A percentile compares a stretch with the other conserved stretches of the same genome.
These are phyloP conservation scores for Paraurostyla sp. DNA, from an alignment of 73 alveolate genomes.

Conservation along the genomic window DNA sequence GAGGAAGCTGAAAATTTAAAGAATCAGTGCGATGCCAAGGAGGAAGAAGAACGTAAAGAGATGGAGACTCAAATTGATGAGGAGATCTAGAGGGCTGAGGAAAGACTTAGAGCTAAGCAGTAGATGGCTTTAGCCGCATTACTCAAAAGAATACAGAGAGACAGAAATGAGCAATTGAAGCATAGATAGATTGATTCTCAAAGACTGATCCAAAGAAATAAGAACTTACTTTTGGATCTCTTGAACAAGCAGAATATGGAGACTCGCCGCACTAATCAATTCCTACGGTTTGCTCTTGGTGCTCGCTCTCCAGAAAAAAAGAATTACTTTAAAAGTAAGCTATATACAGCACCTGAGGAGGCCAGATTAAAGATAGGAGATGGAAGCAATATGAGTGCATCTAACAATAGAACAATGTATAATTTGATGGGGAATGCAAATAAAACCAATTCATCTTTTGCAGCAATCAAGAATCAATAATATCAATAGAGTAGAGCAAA, in stretches of 20 bases:
- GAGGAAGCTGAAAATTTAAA: slow-evolving; percentile 76
- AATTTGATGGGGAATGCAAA: not conserved
- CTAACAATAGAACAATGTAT: slow-evolving; percentile 24
- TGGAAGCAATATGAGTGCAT: too few species aligned
- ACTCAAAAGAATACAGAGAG: slow-evolving; percentile 83
- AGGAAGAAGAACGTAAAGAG: not conserved
- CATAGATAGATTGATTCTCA: slow-evolving; percentile 86
- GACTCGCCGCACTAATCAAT: slow-evolving; percentile 65
- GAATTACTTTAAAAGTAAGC: slow-evolving; percentile 42
- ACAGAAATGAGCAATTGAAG: slow-evolving; percentile 79
- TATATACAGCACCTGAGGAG: slow-evolving; percentile 55
- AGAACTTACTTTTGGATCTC: slow-evolving; percentile 81
- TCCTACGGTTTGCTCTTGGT: slow-evolving; percentile 69
- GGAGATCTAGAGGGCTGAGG: slow-evolving; percentile 40
- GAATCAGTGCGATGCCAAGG: slow-evolving; percentile 16
- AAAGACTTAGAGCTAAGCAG: slow-evolving; percentile 72
- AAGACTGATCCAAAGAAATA: slow-evolving; percentile 85
- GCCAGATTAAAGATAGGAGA: slow-evolving; percentile 42
- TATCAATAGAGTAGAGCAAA: slow-evolving; percentile 11
- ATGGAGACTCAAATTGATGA: slow-evolving; percentile 51
- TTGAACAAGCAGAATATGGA: slow-evolving; percentile 84
- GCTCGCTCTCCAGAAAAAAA: slow-evolving; percentile 65
- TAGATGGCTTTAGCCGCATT: slow-evolving; percentile 85
- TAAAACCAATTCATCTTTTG: slow-evolving; percentile 15
- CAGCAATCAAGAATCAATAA: not conserved